Evolutionary conservation across 768 basidiomycete genomes (phyloP), one percentile per base, ranked within the genome.

Genomic region (Lyophyllum shimeji): DNA sequence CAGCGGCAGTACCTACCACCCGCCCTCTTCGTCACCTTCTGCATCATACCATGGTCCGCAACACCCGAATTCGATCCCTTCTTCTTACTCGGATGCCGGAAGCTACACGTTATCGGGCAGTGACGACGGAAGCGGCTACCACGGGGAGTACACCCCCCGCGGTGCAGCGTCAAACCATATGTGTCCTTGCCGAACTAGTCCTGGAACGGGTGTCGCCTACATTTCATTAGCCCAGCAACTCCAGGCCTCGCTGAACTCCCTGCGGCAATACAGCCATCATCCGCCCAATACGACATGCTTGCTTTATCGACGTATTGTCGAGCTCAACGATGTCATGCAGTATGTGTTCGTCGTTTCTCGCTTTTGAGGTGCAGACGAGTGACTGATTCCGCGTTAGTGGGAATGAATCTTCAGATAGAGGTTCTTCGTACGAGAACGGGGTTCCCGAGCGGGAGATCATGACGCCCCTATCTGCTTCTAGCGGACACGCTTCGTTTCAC

Each of bases 371-470:
- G 24, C 21, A 40, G 23, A 47, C 42, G 49, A 53, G 29, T 29
- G 40, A 39, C 55, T 59, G 9, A 59, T 46, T 34, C 57, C 56
- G 50, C 59, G 27, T 45, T 63, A 83, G 81, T 68, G 81, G 78
- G 27, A 76, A 72, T 62, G 82, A 84, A 71, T 74, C 75, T 62
- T 74, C 69, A 62, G 82, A 78, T 63, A 71, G 72, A 37, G 74
- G 74, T 45, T 69, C 77, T 46, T 73, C 80, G 34, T 85, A 85
- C 65, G 83, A 83, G 65, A 81, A 77, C 60, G 78, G 74, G 62
- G 83, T 83, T 58, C 79, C 84, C 2, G 88, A 87, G 63, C 85
- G 81, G 63, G 87, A 89, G 56, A 77, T 82, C 53, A 67, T 82
- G 69, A 78, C 81, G 13, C 80, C 82, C 1, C 67, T 81, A 48